Evolutionary conservation across 768 basidiomycete genomes (phyloP), one percentile per base, ranked within the genome.

Genomic region (Myochromella boudieri): DNA sequence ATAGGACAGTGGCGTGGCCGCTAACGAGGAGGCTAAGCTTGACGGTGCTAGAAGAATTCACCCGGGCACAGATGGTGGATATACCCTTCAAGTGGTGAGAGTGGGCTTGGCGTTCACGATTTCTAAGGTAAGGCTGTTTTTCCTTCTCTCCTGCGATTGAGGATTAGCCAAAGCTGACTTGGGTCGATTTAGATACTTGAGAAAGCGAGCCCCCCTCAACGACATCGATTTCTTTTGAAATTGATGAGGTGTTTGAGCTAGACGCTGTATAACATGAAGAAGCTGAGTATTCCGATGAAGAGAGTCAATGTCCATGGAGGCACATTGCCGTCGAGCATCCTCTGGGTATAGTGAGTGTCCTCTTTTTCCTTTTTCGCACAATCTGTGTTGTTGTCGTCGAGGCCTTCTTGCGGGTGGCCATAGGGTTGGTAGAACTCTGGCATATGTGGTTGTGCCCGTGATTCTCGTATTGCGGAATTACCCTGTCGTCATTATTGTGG

Each of bases 211-310:
- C 72, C 95, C 38, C 63, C 68, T 33, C 70, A 68, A 78, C 37
- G 93, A 95, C 56, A 71, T 95, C 55, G 92, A 95, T 68, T 90
- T 95, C 61, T 95, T n/a, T 73, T 68, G 90, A 94, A 69, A 91
- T 92, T 66, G 93, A 94, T 63, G 91, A 93, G 66, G 91, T 91
- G 24, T 94, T 93, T 61, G 91, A 82, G 78, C 24, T 87, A 89
- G 64, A 90, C 90, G 2, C 70, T 94, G 34, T 91, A 85, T 68
- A 78, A 71, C 37, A 65, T 93, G 22, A 68, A 88, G 54, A 77
- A 80, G 54, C 66, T 95, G 43, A 80, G 80, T 18, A 80, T 94
- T 52, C 78, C 82, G 2, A 77, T 72, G 50, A 78, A 81, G 57
- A 94, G 91, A 66, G 91, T 95, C 38, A 95, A 95, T 71, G 63